These are phyloP conservation scores for Fusarium sp. DNA, from an alignment of 2,329 filamentous ascomycete species.

Conservation along the genomic window DNA sequence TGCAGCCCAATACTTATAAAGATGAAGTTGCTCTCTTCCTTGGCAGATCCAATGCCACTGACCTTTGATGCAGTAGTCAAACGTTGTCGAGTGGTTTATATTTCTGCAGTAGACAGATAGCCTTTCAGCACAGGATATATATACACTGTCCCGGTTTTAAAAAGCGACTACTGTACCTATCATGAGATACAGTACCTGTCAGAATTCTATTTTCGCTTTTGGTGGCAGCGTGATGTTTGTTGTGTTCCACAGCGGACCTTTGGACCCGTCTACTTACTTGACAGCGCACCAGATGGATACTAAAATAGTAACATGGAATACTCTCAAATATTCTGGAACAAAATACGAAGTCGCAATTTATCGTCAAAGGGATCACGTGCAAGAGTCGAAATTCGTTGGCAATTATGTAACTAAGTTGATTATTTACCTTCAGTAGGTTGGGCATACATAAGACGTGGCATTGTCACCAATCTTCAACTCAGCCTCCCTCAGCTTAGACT, in stretches of 20 bases:
- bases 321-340: not conserved
- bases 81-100: not conserved
- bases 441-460: not conserved
- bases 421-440: too few species aligned
- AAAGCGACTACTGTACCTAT: not conserved
- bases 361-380: not conserved
- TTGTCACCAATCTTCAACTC: not conserved
- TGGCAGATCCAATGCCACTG: not conserved
- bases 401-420: not conserved
- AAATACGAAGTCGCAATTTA: not conserved
- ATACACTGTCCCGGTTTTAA: not conserved
- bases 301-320: conserved; percentile 7
- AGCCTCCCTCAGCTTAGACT: not conserved
- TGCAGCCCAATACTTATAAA: too few species aligned
- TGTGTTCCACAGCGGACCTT: conserved; percentile 11
- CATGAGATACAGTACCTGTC: not conserved
- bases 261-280: not conserved
- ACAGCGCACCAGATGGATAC: conserved; percentile 3
- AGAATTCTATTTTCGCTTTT: not conserved
- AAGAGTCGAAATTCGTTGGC: not conserved
- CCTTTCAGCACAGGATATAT: not conserved
- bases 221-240: not conserved
- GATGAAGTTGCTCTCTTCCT: not conserved
- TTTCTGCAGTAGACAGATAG: not conserved
- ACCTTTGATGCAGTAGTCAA: not conserved